Percentiles rank a stretch among this genome's conserved stretches.
Conservation (phyloP, 495 filamentous ascomycete species). For the Stereocaulon alpinum region DNA sequence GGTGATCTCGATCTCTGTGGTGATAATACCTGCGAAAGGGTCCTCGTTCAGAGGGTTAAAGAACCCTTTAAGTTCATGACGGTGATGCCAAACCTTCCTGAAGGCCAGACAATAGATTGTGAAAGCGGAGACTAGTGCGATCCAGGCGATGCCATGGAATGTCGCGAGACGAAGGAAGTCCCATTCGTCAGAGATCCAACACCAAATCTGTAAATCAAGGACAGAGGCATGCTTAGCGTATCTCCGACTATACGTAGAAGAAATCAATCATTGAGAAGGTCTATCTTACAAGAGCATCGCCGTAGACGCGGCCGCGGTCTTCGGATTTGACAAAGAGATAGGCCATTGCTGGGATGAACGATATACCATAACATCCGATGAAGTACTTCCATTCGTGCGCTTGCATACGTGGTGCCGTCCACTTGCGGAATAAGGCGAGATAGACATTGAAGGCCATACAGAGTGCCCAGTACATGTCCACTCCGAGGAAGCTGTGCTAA, state of each 20-base stretch:
- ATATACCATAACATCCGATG: constrained; percentile 62
- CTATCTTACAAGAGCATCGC: constrained; percentile 50
- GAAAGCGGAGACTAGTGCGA: constrained; percentile 58
- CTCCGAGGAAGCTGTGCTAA: constrained; percentile 56
- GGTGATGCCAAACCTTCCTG: constrained; percentile 53
- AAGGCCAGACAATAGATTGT: constrained; percentile 67
- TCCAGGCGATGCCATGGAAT: constrained; percentile 77
- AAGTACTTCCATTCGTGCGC: constrained; percentile 64
- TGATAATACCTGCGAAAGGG: constrained; percentile 43
- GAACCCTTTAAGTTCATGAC: constrained; percentile 35
- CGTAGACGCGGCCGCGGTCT: constrained; percentile 51
- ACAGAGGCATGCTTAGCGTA: constrained; percentile 4
- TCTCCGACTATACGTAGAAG: background rate
- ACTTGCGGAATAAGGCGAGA: constrained; percentile 75
- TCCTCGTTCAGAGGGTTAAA: constrained; percentile 37
- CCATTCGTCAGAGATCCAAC: constrained; percentile 63
- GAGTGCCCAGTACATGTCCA: constrained; percentile 70
- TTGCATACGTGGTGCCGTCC: constrained; percentile 54
- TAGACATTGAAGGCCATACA: constrained; percentile 87
- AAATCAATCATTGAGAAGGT: no score
- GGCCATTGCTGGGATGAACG: constrained; percentile 56
- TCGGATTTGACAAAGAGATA: constrained; percentile 53
- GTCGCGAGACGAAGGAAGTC: constrained; percentile 63
- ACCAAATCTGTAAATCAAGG: constrained; percentile 50
- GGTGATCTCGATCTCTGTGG: constrained; percentile 45